Evolutionary conservation across 2,329 filamentous ascomycete species (phyloP), one percentile per base, ranked within the genome.

Genomic region (Nemania bipapillata): DNA sequence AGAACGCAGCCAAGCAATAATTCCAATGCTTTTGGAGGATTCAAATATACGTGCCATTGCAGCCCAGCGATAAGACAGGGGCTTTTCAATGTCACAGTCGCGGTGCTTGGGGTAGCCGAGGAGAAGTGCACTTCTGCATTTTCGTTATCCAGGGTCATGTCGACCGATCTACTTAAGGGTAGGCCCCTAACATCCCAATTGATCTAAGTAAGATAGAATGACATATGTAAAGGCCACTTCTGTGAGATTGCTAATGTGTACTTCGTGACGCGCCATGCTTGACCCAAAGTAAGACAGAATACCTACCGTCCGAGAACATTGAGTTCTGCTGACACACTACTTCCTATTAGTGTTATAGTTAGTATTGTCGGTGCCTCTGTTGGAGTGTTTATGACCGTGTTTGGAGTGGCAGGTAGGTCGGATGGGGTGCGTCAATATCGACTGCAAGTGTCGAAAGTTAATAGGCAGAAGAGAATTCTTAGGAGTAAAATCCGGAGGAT

Each of bases 351-450:
- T 50, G 20, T 22, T 47, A 63, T 63, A 24, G 37, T 63, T 35
- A n/a, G 50, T n/a, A 55, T 63, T 50, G 17, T 63, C 28, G 52
- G 52, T 63, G 28, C 50, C 40, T 63, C 60, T 32, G 8, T 63
- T 49, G 52, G 50, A n/a, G n/a, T 63, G 30, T 9, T 49, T 3
- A 26, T 49, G 30, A 37, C 53, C 40, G 32, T 55, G 28, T 12
- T 63, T 56, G 37, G 37, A 49, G 26, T 63, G 9, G 37, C n/a
- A 26, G 40, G 37, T 6, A 63, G 8, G 42, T 63, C 60, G 28
- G 42, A 22, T 28, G 42, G 20, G 12, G 50, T 49, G n/a, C 37
- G 9, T 63, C 53, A 26, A 50, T 55, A 50, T 49, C 50, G 37
- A n/a, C 26, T 56, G 37, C 60, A 55, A 26, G 37, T 63, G 6